These are phyloP conservation scores for Mychonastes homosphaera DNA, from an alignment of 139 green algal genomes.

Conservation along the genomic window DNA sequence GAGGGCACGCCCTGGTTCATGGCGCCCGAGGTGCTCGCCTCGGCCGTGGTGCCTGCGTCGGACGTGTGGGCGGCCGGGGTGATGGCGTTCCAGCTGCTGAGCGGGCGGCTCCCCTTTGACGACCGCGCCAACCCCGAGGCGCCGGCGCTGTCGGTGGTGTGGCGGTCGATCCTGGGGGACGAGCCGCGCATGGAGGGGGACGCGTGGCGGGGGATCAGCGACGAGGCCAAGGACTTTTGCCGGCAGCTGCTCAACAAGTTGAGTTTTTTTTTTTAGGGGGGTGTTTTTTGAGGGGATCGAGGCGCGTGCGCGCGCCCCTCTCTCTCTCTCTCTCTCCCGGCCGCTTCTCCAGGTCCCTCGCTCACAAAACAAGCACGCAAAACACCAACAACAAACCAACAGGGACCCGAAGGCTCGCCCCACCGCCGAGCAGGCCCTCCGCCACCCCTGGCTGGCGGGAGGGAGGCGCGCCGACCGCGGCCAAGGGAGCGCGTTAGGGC, in stretches of 20 bases:
- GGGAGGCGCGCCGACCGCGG: conserved; percentile 4
- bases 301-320: not conserved
- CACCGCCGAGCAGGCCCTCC: conserved; percentile 56
- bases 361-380: no score
- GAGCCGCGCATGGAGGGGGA: conserved; percentile 39
- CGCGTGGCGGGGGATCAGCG: conserved; percentile 55
- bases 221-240: conserved; percentile 74
- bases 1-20: conserved; percentile 88
- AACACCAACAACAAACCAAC: no score
- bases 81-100: conserved; percentile 83
- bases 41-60: conserved; percentile 49
- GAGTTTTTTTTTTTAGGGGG: not conserved
- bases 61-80: conserved; percentile 83
- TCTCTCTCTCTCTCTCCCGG: not conserved
- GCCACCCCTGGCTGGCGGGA: conserved; percentile 64
- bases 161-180: conserved; percentile 65
- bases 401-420: conserved; percentile 59
- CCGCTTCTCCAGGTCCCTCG: no score
- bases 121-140: conserved; percentile 51
- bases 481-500: not conserved
- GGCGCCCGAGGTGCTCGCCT: conserved; percentile 66
- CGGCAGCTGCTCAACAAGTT: conserved; percentile 64
- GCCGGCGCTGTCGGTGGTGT: conserved; percentile 64
- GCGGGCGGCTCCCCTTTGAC: conserved; percentile 73
- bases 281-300: not conserved